A percentile compares a stretch with the other conserved stretches of the same genome.
Conservation (phyloP, 208 protist genomes). For the Ichthyophonus hoferi region DNA sequence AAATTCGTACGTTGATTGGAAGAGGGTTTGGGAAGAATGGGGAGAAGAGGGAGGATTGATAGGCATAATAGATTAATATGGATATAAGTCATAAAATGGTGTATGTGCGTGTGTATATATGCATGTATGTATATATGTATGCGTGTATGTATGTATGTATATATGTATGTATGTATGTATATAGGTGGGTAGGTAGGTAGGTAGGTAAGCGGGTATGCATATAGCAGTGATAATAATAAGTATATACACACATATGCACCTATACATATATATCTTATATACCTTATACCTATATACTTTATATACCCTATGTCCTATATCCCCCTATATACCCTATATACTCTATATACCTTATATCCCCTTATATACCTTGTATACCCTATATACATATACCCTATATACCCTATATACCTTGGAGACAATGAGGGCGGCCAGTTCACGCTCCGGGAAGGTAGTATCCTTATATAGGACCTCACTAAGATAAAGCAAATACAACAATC, state of each 20-base stretch:
- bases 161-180: not conserved
- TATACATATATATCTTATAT: not conserved
- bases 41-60: not conserved
- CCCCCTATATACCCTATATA: too few species aligned
- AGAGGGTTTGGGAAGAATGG: not conserved
- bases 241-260: not conserved
- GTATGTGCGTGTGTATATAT: constrained; percentile 5
- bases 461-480: constrained; percentile 62
- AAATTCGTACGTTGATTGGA: not conserved
- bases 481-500: not conserved
- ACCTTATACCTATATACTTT: too few species aligned
- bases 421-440: constrained; percentile 43
- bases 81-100: not conserved
- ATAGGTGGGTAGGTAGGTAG: not conserved
- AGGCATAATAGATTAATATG: not conserved
- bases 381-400: too few species aligned
- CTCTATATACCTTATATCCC: too few species aligned
- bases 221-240: not conserved
- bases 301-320: not conserved
- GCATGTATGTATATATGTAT: not conserved
- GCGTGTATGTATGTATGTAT: not conserved
- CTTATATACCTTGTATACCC: too few species aligned
- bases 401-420: constrained; percentile 21
- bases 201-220: not conserved
- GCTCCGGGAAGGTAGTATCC: constrained; percentile 59